These are phyloP conservation scores for Agrostemma githago DNA, from an alignment of 148 eudicot genomes.

Conservation along the genomic window DNA sequence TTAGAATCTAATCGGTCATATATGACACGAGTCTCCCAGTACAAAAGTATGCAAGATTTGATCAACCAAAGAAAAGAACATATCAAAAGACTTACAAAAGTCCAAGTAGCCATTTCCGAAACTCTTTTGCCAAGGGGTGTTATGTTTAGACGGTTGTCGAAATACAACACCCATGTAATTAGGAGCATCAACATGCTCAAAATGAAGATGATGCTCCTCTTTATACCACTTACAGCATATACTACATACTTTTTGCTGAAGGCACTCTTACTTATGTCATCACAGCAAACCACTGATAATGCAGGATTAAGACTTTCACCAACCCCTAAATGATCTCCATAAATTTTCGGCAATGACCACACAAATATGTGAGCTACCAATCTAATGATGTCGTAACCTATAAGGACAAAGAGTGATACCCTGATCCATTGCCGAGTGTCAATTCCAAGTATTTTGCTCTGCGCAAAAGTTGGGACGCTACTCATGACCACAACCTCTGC, in stretches of 20 bases:
- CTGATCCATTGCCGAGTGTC: background rate
- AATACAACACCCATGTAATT: background rate
- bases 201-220: background rate
- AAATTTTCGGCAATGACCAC: background rate
- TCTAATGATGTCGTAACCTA: constrained; percentile 14
- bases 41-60: background rate
- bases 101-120: background rate
- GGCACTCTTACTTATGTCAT: background rate
- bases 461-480: background rate
- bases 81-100: background rate
- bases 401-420: constrained; percentile 7
- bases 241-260: background rate
- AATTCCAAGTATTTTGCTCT: background rate
- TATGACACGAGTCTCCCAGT: background rate
- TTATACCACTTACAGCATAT: background rate
- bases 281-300: background rate
- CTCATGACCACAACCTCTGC: background rate
- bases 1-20: background rate
- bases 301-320: background rate
- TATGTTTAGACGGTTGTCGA: background rate
- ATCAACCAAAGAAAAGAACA: background rate
- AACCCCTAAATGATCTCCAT: background rate
- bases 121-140: background rate
- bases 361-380: background rate
- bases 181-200: background rate